Evolutionary conservation across 441 rosid species (phyloP).

Genomic region (Capsella rubella): DNA sequence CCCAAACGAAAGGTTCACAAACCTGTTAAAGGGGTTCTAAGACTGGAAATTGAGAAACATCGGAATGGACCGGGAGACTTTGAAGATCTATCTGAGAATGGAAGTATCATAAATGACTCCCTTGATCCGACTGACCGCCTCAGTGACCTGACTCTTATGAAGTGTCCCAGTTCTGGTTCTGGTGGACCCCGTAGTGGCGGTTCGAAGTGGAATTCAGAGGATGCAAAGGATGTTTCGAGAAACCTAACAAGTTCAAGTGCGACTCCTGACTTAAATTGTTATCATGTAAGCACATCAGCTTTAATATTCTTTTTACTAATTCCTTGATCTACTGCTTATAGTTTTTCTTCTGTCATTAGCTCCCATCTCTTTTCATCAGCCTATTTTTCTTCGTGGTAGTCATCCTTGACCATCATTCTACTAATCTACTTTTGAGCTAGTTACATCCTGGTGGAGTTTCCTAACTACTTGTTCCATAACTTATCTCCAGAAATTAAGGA

Average conservation of each 20-base stretch:
- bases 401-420: constrained; percentile 30
- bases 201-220: constrained; percentile 63
- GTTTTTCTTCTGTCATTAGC: neutral
- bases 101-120: constrained; percentile 87
- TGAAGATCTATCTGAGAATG: constrained; percentile 89
- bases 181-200: constrained; percentile 68
- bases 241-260: constrained; percentile 64
- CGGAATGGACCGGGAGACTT: constrained; percentile 71
- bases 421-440: constrained; percentile 24
- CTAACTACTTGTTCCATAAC: constrained; percentile 24
- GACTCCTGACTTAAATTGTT: constrained; percentile 58
- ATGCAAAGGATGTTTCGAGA: constrained; percentile 72
- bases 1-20: constrained; percentile 96
- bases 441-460: constrained; percentile 23
- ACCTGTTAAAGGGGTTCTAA: constrained; percentile 91
- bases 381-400: constrained; percentile 25
- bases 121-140: constrained; percentile 72
- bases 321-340: constrained; percentile 1
- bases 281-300: constrained; percentile 67
- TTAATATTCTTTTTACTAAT: constrained; percentile 19
- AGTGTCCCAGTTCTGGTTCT: constrained; percentile 76
- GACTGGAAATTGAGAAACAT: constrained; percentile 97
- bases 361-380: constrained; percentile 14
- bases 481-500: constrained; percentile 11
- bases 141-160: constrained; percentile 61